Percentiles rank a stretch among this genome's conserved stretches.
Evolutionary conservation across 2,329 filamentous ascomycete species (phyloP).

Genomic region (Diaporthe eres): DNA sequence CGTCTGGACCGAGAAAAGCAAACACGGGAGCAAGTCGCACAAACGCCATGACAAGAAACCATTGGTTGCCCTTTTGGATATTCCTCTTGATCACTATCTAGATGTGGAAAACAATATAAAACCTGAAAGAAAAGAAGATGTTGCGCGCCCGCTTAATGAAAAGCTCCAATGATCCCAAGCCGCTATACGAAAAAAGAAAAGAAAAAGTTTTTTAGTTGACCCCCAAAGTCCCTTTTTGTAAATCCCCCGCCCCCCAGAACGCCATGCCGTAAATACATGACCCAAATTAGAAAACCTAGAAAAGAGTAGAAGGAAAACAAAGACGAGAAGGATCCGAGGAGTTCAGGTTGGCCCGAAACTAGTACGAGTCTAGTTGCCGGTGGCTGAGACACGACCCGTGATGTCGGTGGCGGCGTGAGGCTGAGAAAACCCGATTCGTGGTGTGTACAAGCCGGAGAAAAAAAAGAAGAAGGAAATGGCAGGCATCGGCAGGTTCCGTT

Average conservation of each 20-base stretch:
- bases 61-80: conserved; percentile 2
- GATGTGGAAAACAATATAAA: background rate
- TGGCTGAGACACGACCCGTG: conserved; percentile 19
- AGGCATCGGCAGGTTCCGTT: background rate
- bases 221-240: background rate
- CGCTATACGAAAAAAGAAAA: background rate
- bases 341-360: background rate
- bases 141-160: conserved; percentile 8
- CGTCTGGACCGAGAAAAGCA: background rate
- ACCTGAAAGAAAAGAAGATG: background rate
- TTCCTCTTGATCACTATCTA: conserved; percentile 4
- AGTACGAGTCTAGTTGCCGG: background rate
- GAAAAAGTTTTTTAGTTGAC: background rate
- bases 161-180: background rate
- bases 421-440: background rate
- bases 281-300: background rate
- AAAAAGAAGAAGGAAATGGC: background rate
- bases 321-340: background rate
- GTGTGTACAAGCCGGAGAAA: background rate
- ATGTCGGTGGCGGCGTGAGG: conserved; percentile 4
- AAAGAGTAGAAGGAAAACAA: background rate
- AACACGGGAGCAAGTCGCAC: background rate
- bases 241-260: background rate
- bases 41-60: background rate
- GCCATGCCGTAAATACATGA: conserved; percentile 13